Evolutionary conservation across 176 grass and related monocot genomes (phyloP).

Genomic region (Tillandsia fasciculata): DNA sequence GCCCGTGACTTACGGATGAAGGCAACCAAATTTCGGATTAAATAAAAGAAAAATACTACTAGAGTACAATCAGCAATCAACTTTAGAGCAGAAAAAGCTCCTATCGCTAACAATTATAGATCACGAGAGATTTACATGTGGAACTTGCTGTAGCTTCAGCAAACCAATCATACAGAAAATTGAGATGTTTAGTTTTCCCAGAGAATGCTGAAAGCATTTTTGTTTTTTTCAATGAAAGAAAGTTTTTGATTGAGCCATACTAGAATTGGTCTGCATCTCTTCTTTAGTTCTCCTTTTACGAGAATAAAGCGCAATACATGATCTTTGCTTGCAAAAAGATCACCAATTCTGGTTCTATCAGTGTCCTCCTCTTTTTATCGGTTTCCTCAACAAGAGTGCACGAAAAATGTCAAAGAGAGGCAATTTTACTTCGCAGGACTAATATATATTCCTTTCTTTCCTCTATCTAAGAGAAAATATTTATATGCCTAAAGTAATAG

Average conservation of each 20-base stretch:
- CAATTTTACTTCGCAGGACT: neutral
- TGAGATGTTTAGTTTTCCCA: neutral
- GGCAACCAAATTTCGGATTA: too few relatives aligned
- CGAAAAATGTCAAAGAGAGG: neutral
- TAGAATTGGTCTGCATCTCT: too few relatives aligned
- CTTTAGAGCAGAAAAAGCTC: neutral
- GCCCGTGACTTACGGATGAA: too few relatives aligned
- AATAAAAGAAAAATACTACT: too few relatives aligned
- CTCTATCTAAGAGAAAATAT: neutral
- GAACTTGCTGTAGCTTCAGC: neutral
- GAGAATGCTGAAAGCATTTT: neutral
- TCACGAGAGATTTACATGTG: neutral
- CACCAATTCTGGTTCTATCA: too few relatives aligned
- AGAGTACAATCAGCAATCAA: neutral
- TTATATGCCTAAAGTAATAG: constrained; percentile 6
- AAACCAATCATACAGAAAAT: neutral
- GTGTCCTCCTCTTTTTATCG: too few relatives aligned
- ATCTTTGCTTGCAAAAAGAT: too few relatives aligned
- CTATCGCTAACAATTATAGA: neutral
- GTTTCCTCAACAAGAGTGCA: neutral
- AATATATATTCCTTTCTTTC: neutral
- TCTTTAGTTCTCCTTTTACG: too few relatives aligned
- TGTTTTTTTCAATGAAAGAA: too few relatives aligned
- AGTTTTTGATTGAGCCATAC: too few relatives aligned
- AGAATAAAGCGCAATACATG: too few relatives aligned